Base-by-base conservation (phyloP, 148 eudicot genomes). In the Fallopia convolvulus region DNA sequence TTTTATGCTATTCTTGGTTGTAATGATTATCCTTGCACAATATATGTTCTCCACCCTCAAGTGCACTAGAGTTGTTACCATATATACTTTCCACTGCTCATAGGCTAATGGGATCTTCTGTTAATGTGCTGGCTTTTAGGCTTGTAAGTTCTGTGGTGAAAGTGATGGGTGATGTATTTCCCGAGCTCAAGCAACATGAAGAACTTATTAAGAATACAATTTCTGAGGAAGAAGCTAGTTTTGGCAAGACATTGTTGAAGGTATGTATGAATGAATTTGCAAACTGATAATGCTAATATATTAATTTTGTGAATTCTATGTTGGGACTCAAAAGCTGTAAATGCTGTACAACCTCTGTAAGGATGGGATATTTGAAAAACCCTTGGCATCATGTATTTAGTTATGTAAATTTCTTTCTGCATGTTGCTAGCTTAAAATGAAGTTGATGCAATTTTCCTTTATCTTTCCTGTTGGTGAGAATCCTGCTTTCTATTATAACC, bases 221-320 rank as follows among this genome's bases (percentile, higher is more conserved):
- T 90, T 89, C 99, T 40, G 91, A 53, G 40, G 99, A 96, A 82
- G 99, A 96, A 81, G 75, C 85, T 81, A 96, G 95, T 83, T 96
- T 96, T 80, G 92, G 94, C 70, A 91, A 88, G 84, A 95, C 99
- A 70, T 85, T 95, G 87, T 85, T 83, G 41, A 89, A 93, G 83
- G 99, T 95, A 65, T 77, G 72, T 21, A n/a, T 21, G 33, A 21
- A 20, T 58, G 60, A 20, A 20, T 21, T 7, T 58, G 65, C 65
- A 6, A 5, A 58, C 60, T 55, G 60, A 5, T 55, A 17, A 32
- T 21, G 65, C 26, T 21, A 10, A 9, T 21, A 58, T 58, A 20
- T 23, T 58, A 21, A 21, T 3, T 58, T 58, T 58, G 26, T 58
- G 30, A 58, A 58, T 6, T 58, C 26, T 58, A 58, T 23, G 20